Conservation (phyloP, 2,329 filamentous ascomycete species). For the Metarhizium robertsii region DNA sequence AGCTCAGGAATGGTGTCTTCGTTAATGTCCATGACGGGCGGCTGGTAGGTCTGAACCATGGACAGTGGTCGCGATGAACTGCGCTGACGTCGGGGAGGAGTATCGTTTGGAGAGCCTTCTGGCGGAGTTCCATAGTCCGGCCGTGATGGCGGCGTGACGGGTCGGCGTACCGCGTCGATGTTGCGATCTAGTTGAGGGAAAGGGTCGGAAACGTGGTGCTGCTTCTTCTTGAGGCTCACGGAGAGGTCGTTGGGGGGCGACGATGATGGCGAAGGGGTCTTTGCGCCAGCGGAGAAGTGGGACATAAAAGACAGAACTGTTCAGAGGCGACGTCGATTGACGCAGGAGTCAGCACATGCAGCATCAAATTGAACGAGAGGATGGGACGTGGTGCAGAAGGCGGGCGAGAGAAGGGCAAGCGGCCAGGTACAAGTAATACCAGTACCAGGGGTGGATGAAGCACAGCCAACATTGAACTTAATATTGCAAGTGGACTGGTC, state of each 20-base stretch:
- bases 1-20: slow-evolving; percentile 86
- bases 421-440: neutral
- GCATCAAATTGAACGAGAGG: neutral
- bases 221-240: slow-evolving; percentile 18
- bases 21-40: slow-evolving; percentile 75
- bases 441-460: neutral
- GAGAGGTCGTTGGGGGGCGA: slow-evolving; percentile 32
- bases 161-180: slow-evolving; percentile 24
- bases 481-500: neutral
- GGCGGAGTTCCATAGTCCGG: slow-evolving; percentile 33
- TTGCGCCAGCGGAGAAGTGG: slow-evolving; percentile 53
- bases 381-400: neutral
- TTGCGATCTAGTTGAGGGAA: slow-evolving; percentile 23
- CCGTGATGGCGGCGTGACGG: slow-evolving; percentile 28
- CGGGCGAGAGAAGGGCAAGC: neutral
- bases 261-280: slow-evolving; percentile 34
- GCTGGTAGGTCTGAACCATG: slow-evolving; percentile 78
- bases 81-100: slow-evolving; percentile 31
- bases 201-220: slow-evolving; percentile 18
- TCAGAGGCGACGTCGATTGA: neutral
- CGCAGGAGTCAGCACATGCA: neutral
- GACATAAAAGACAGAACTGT: slow-evolving; percentile 85
- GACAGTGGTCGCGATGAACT: slow-evolving; percentile 65
- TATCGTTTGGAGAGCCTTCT: slow-evolving; percentile 33
- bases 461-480: neutral